Conservation (phyloP, 768 basidiomycete genomes). For the Lactarius evosmus region DNA sequence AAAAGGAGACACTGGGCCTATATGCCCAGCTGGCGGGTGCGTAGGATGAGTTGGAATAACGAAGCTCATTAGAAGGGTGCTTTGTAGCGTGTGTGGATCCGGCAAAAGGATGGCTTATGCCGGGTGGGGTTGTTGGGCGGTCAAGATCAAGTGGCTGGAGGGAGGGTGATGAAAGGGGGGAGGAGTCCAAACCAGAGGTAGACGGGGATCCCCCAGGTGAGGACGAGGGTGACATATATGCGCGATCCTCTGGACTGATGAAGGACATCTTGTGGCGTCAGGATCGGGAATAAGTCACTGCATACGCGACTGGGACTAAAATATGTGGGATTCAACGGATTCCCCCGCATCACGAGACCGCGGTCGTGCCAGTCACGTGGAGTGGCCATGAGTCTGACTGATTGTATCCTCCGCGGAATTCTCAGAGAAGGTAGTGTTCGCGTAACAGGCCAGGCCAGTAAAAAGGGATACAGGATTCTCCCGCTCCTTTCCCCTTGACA, state of each 20-base stretch:
- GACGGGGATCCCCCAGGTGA: conserved; percentile 22
- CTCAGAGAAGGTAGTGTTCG: not conserved
- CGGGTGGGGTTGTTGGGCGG: conserved; percentile 13
- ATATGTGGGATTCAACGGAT: not conserved
- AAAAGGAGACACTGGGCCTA: conserved; percentile 1
- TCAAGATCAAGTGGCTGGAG: conserved; percentile 20
- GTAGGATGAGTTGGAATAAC: conserved; percentile 21
- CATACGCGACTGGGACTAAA: not conserved
- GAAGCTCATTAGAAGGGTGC: conserved; percentile 23
- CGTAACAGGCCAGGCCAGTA: too few species aligned
- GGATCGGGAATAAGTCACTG: not conserved
- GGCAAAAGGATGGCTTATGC: conserved; percentile 18
- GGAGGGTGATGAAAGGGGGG: conserved; percentile 20
- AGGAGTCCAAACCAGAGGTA: conserved; percentile 17
- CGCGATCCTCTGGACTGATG: conserved; percentile 22
- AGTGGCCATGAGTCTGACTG: not conserved
- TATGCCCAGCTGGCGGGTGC: conserved; percentile 18
- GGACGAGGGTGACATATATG: conserved; percentile 26
- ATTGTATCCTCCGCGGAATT: not conserved
- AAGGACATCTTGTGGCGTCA: conserved; percentile 9
- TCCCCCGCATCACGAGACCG: conserved; percentile 20
- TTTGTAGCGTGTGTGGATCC: conserved; percentile 20
- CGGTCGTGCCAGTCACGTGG: conserved; percentile 11
- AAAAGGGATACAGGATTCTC: too few species aligned
- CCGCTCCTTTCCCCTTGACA: too few species aligned